Evolutionary conservation across 768 basidiomycete genomes (phyloP), one percentile per base, ranked within the genome.

Genomic region (Agrocybe chaxingu): DNA sequence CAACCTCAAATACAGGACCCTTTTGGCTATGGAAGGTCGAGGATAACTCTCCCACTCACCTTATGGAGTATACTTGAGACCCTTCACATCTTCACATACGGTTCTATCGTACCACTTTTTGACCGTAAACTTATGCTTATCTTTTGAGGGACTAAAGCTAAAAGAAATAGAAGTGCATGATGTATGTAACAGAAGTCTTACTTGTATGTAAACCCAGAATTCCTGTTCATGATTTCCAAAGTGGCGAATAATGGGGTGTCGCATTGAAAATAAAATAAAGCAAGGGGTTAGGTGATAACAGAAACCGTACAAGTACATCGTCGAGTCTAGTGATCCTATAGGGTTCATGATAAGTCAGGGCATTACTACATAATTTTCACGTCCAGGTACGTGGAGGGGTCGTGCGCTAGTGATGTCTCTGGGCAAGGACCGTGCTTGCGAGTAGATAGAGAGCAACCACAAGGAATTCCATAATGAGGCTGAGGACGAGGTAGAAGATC

Each of bases 21-120:
- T 87, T 86, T 61, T 87, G 84, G 85, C 70, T 87, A 56, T 85
- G 81, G 77, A 85, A 84, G 64, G 78, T 79, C 40, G 66, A 66
- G 12, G 71, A 74, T 8, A 61, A 70, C 45, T 61, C 63, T 58
- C 61, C 70, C 10, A 59, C 63, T 5, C 59, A 70, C 43, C 58
- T 76, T 29, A 69, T 72, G 62, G 69, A 73, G 50, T 66, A 63
- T 44, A 66, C 60, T 4, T 66, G 48, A 59, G 35, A 31, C n/a
- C 1, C 5, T 35, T 24, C 24, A 48, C 7, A 31, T 31, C 33
- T 44, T 38, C 36, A 9, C 30, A 31, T 33, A 11, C 18, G 18
- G 18, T 35, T 41, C 45, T 48, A 40, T 48, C 18, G 10, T 34
- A 41, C 43, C 32, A 33, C 41, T 44, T 24, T 50, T 31, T 32